These are phyloP conservation scores for Prunus yedoensis DNA, from an alignment of 331 rosid species.

Conservation along the genomic window DNA sequence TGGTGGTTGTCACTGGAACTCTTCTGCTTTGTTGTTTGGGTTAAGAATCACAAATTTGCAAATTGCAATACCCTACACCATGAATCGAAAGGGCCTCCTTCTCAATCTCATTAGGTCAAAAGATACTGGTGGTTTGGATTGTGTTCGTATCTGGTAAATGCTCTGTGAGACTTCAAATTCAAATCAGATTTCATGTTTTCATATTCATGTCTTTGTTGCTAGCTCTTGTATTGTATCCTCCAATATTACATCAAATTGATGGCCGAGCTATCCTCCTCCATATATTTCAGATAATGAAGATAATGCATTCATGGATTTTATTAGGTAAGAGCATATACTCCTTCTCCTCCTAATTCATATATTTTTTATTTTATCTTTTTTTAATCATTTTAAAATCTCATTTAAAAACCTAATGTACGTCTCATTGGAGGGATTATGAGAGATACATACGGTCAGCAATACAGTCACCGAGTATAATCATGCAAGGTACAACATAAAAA, in stretches of 20 bases:
- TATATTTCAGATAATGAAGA: neutral
- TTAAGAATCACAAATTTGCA: neutral
- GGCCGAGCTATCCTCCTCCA: slow-evolving; percentile 3
- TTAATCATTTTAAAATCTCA: neutral
- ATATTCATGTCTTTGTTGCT: neutral
- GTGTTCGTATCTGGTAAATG: slow-evolving; percentile 11
- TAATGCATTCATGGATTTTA: neutral
- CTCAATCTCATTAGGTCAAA: slow-evolving; percentile 24
- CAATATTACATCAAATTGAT: neutral
- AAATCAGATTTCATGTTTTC: too few relatives aligned
- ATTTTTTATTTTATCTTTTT: neutral
- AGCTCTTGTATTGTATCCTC: neutral
- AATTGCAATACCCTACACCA: neutral
- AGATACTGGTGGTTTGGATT: slow-evolving; percentile 6
- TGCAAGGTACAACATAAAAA: too few relatives aligned
- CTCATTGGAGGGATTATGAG: neutral
- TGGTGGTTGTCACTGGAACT: slow-evolving; percentile 19
- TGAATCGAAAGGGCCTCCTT: slow-evolving; percentile 11
- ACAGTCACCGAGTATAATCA: too few relatives aligned
- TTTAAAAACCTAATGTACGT: neutral
- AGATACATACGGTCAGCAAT: too few relatives aligned
- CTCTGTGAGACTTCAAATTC: neutral
- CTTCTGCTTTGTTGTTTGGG: slow-evolving; percentile 20
- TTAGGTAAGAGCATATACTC: neutral
- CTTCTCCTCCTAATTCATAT: neutral